Evolutionary conservation across 768 basidiomycete genomes (phyloP).

Genomic region (Lepiota venenata): DNA sequence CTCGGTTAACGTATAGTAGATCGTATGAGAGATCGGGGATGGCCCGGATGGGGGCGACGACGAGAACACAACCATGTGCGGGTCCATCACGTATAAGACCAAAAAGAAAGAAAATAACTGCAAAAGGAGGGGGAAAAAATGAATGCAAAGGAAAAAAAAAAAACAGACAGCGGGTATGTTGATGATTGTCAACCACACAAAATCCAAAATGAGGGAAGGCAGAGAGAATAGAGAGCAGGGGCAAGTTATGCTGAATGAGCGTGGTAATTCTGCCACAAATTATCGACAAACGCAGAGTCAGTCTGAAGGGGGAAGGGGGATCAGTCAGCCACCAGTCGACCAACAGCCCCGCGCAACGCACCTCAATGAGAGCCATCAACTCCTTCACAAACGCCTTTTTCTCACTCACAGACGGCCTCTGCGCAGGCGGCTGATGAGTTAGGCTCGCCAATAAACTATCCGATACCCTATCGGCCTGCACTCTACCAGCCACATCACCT

Average conservation of each 20-base stretch:
- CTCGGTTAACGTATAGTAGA: too few species aligned
- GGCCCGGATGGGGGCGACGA: too few species aligned
- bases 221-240: neutral
- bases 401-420: constrained; percentile 28
- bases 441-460: constrained; percentile 6
- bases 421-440: constrained; percentile 14
- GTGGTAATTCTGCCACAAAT: constrained; percentile 9
- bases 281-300: constrained; percentile 63
- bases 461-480: constrained; percentile 10
- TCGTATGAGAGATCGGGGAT: too few species aligned
- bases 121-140: too few species aligned
- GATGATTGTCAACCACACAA: neutral
- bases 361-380: constrained; percentile 59
- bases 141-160: too few species aligned
- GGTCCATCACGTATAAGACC: too few species aligned
- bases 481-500: constrained; percentile 19
- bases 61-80: too few species aligned
- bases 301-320: constrained; percentile 35
- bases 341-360: constrained; percentile 31
- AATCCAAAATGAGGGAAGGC: neutral
- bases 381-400: constrained; percentile 59
- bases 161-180: too few species aligned
- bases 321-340: neutral
- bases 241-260: neutral
- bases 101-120: too few species aligned